Evolutionary conservation across 805 yeast species (phyloP).

Genomic region (Ogataea parapolymorpha): DNA sequence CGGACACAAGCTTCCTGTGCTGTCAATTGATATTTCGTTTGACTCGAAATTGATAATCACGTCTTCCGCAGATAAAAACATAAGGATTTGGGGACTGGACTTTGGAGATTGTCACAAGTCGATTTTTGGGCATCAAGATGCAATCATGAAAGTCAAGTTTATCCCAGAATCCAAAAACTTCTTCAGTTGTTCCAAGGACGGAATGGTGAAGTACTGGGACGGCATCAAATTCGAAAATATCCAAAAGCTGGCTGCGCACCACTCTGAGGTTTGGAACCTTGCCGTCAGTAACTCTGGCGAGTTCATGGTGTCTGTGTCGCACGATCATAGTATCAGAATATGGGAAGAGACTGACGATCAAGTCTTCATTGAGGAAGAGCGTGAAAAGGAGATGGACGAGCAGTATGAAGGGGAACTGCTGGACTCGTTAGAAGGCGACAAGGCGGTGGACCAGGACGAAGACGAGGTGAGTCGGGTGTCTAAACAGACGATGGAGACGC

Average conservation of each 20-base stretch:
- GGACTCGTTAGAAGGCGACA: slow-evolving; percentile 61
- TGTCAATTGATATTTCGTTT: slow-evolving; percentile 83
- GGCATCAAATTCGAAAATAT: slow-evolving; percentile 95
- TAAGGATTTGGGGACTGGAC: slow-evolving; percentile 97
- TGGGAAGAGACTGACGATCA: slow-evolving; percentile 95
- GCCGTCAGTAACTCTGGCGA: slow-evolving; percentile 72
- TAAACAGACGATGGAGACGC: slow-evolving; percentile 83
- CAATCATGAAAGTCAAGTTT: slow-evolving; percentile 84
- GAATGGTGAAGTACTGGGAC: slow-evolving; percentile 92
- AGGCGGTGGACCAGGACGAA: slow-evolving; percentile 33
- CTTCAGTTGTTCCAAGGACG: slow-evolving; percentile 88
- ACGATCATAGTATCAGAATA: slow-evolving; percentile 89
- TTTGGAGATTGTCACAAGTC: slow-evolving; percentile 99
- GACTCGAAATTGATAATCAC: slow-evolving; percentile 88
- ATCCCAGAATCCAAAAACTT: slow-evolving; percentile 85
- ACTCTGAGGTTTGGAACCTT: slow-evolving; percentile 90
- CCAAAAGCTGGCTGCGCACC: slow-evolving; percentile 83
- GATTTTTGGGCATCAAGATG: slow-evolving; percentile 94
- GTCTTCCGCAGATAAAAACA: slow-evolving; percentile 95
- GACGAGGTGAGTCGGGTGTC: slow-evolving; percentile 65
- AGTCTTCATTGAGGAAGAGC: slow-evolving; percentile 94
- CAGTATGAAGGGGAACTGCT: slow-evolving; percentile 78
- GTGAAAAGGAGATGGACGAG: slow-evolving; percentile 94
- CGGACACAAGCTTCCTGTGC: slow-evolving; percentile 95
- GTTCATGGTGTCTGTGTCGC: slow-evolving; percentile 78